Percentiles rank a stretch among this genome's conserved stretches.
Conservation (phyloP, 1,284 basidiomycete species). For the Neonothopanus nambi region DNA sequence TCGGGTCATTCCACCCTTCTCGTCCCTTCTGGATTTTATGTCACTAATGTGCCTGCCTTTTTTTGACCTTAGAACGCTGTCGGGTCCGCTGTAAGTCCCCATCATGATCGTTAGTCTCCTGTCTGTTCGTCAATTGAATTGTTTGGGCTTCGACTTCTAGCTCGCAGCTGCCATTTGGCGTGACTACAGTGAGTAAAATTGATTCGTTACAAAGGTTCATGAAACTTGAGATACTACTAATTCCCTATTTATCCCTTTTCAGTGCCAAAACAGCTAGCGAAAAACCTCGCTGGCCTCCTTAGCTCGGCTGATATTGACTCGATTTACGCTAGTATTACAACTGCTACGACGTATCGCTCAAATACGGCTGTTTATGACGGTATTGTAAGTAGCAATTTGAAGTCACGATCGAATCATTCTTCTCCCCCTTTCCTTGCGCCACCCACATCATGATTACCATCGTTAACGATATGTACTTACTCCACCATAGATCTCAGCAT, state of each 20-base stretch:
- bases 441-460: no score
- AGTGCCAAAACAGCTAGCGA: slow-evolving; percentile 5
- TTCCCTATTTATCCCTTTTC: no score
- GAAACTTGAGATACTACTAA: no score
- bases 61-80: slow-evolving; percentile 4
- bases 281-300: slow-evolving; percentile 5
- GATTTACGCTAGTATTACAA: slow-evolving; percentile 10
- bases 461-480: not conserved
- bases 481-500: slow-evolving; percentile 1
- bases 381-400: no score
- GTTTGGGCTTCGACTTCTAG: no score
- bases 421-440: no score
- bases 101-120: no score
- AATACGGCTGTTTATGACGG: slow-evolving; percentile 3
- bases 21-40: no score
- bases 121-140: no score
- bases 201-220: no score
- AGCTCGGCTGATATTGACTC: slow-evolving; percentile 6
- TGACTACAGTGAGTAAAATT: slow-evolving; percentile 3
- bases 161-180: slow-evolving; percentile 10
- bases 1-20: no score
- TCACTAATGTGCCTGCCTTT: not conserved
- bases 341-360: slow-evolving; percentile 4
- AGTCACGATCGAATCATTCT: no score
- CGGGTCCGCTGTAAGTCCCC: slow-evolving; percentile 1